Evolutionary conservation across 306 rosid genomes (phyloP), one percentile per base, ranked within the genome.

Genomic region (Sicyos edulis): DNA sequence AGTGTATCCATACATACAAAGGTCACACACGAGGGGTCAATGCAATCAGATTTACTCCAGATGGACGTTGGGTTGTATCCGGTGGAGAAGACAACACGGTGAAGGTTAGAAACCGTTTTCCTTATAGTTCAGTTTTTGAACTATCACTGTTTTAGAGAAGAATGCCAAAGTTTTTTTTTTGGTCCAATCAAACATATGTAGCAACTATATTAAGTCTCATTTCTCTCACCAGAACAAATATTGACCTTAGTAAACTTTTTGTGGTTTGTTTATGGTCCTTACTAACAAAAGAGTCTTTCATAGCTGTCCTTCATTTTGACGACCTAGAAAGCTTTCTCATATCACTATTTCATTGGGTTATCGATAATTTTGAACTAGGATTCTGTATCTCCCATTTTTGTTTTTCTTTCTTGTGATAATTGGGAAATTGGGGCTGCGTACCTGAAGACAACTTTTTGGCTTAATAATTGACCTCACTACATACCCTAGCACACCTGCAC

Each of bases 11-110:
- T 82, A 93, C 99, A 8, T 93, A 93, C 95, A 93, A 93, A 76
- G 97, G 99, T 71, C 99, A 93, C 77, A 93, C 99, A 56, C 89
- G 99, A 77, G 99, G 99, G 75, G 99, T 93, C 66, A 93, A 89
- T 85, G 95, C 96, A 24, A 93, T 93, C 76, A 86, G 97, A 82
- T 93, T 93, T 84, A 93, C 99, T 78, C 99, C 99, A 11, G 99
- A 93, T 86, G 99, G 99, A 70, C 99, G 99, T 5, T 93, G 99
- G 99, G 96, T 93, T 83, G 99, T 93, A 73, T 93, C 99, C 44
- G 96, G 99, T 74, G 99, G 99, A 72, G 99, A 93, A 86, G 99
- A 93, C 85, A 87, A 93, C 81, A 91, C 96, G 3, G 99, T 93
- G 78, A 93, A 93, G 97, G 99, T 93, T 82, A 64, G 83, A 50